phyloP scores from a whole-genome alignment of 2,329 filamentous ascomycete genomes.

The Cercospora sp. region DNA sequence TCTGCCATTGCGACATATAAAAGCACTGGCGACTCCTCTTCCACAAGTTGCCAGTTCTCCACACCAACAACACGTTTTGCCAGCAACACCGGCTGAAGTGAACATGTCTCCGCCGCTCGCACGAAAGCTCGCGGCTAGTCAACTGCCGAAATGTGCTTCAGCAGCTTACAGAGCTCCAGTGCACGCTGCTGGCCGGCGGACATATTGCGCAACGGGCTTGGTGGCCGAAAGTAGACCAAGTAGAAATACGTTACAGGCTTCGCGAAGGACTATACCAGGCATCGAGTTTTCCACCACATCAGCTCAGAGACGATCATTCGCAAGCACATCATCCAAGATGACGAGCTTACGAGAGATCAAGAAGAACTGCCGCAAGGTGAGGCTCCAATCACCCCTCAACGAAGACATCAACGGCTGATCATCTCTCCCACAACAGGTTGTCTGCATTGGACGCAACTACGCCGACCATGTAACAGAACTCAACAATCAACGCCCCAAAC shows the following conservation, averaged over 20 bases:
- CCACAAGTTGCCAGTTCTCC: background rate
- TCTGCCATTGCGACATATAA: constrained; percentile 1
- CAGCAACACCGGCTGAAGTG: background rate
- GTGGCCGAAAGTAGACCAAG: constrained; percentile 3
- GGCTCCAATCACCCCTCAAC: background rate
- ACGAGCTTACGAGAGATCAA: constrained; percentile 37
- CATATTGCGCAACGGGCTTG: constrained; percentile 10
- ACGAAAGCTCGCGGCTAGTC: constrained; percentile 10
- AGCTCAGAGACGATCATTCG: constrained; percentile 16
- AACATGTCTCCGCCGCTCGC: constrained; percentile 16
- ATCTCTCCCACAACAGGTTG: constrained; percentile 56
- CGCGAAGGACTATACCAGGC: background rate
- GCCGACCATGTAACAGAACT: constrained; percentile 94
- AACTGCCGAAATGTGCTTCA: constrained; percentile 14
- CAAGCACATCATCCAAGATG: constrained; percentile 23
- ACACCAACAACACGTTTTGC: background rate
- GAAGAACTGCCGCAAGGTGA: constrained; percentile 52
- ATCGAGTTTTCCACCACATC: background rate
- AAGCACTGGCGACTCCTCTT: background rate
- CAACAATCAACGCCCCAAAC: constrained; percentile 81
- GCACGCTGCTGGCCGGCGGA: constrained; percentile 10
- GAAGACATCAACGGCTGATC: background rate
- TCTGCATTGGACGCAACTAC: constrained; percentile 96
- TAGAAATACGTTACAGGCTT: constrained; percentile 4
- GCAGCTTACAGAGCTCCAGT: constrained; percentile 13